Evolutionary conservation across 208 protist species (phyloP), one percentile per base, ranked within the genome.

Genomic region (Trichomonas vaginalis): DNA sequence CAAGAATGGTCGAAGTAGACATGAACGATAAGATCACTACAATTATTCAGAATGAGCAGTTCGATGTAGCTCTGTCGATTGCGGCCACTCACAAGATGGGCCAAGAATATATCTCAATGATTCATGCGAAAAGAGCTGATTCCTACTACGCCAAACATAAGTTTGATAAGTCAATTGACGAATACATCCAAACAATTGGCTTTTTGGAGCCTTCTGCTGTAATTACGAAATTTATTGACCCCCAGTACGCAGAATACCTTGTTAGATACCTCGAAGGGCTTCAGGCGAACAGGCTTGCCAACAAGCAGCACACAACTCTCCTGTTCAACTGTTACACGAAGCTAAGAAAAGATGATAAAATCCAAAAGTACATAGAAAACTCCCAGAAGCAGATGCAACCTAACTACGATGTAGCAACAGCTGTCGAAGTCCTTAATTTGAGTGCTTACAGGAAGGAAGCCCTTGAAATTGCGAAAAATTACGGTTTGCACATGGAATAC

Each of bases 321-420:
- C 47, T 70, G 3, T 95, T 95, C 9, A 95, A 95, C 27, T 95
- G 92, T 35, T 95, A 95, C 23, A 95, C 92, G 47, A 95, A 95
- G 27, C 27, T 95, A 4, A 40, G 51, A 0, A 79, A 95, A 48
- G 23, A 45, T 32, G 37, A 95, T 35, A 95, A 95, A 39, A 42
- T 95, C 0, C 1, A 40, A 6, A n/a, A 70, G 14, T 46, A 79
- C 49, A 95, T 95, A 8, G 23, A n/a, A 42, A 8, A 10, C 0
- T 46, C 49, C 49, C 12, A 32, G 0, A 45, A 46, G 40, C 27
- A 61, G 12, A 35, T 37, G 1, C 9, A 61, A 80, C 92, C 92
- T 40, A 80, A 70, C 3, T 95, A 79, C 39, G 42, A 95, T 39
- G 14, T 95, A 3, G 92, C 61, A 35, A 95, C 92, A 37, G 92